These are phyloP conservation scores for Amesomyces nigricolor DNA, from an alignment of 2,329 filamentous ascomycete species.

Conservation along the genomic window DNA sequence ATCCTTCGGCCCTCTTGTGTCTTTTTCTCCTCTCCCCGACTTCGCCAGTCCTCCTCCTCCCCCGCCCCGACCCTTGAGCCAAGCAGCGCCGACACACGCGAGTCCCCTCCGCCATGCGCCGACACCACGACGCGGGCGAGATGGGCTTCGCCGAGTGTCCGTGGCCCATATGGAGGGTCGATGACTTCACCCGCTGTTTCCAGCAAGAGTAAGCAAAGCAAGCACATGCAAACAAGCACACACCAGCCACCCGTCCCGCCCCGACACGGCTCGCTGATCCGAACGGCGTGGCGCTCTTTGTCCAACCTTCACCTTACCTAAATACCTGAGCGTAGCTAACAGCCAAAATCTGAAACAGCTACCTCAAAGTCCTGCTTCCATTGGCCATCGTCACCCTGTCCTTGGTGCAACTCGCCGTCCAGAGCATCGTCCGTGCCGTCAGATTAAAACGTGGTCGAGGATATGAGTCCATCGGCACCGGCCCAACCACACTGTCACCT, in stretches of 20 bases:
- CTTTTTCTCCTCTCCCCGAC: not conserved
- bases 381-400: slow-evolving; percentile 66
- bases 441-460: slow-evolving; percentile 45
- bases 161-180: slow-evolving; percentile 56
- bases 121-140: slow-evolving; percentile 22
- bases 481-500: slow-evolving; percentile 34
- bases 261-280: no score
- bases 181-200: slow-evolving; percentile 61
- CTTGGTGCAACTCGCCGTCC: slow-evolving; percentile 57
- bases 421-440: slow-evolving; percentile 49
- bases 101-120: slow-evolving; percentile 11
- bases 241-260: no score
- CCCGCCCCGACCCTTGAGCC: not conserved
- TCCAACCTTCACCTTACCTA: not conserved
- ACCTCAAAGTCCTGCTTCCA: slow-evolving; percentile 75
- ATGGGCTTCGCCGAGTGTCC: slow-evolving; percentile 50
- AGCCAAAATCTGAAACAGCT: slow-evolving; percentile 44
- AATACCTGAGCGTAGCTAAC: slow-evolving; percentile 1
- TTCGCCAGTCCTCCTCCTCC: not conserved
- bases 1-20: not conserved
- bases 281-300: not conserved
- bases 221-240: not conserved
- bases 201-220: slow-evolving; percentile 57
- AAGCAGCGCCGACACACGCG: not conserved
- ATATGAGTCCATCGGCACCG: slow-evolving; percentile 52